Evolutionary conservation across 2,329 filamentous ascomycete species (phyloP), one percentile per base, ranked within the genome.

Genomic region (Neopestalotiopsis sp.): DNA sequence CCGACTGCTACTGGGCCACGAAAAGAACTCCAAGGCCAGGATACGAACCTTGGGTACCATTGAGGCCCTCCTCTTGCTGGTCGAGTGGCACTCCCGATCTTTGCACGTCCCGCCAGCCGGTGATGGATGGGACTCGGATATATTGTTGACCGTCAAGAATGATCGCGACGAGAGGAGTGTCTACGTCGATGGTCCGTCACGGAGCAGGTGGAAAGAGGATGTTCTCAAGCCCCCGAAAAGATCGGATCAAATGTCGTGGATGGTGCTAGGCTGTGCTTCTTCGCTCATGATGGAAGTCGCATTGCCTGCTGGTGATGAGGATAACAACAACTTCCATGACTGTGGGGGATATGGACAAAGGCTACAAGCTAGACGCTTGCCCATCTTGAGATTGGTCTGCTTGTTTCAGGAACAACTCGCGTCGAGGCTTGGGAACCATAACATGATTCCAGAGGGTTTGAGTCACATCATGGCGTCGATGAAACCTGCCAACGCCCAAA

Each of bases 191-290:
- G 52, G 66, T 3, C 40, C 56, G 17, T 61, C 61, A 13, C 52
- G 45, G 9, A 56, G 45, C 2, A 65, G 56, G 38, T 87, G 85
- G 84, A 77, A 85, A 1, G 82, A 86, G 61, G 86, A 87, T 71
- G 86, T 88, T 45, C 84, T 88, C 56, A 82, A 86, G 56, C 85
- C 86, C 2, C 84, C 86, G 1, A 83, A 84, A 69, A 79, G 84
- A 67, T 88, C 85, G 0, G 86, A 88, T 72, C 83, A 86, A 2
- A 89, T 89, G 86, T 88, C 86, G 0, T 89, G 87, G 87, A 89
- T 88, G 83, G 73, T 88, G 24, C 81, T 89, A 56, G 87, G 87
- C 2, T 85, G 83, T 71, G 86, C 84, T 0, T 73, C 86, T 30
- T 85, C 85, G 3, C 78, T 89, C 13, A 83, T 85, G 1, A 85